Percentiles rank a stretch among this genome's conserved stretches.
phyloP scores from a whole-genome alignment of 768 basidiomycete species.

The Hortiboletus campestris region DNA sequence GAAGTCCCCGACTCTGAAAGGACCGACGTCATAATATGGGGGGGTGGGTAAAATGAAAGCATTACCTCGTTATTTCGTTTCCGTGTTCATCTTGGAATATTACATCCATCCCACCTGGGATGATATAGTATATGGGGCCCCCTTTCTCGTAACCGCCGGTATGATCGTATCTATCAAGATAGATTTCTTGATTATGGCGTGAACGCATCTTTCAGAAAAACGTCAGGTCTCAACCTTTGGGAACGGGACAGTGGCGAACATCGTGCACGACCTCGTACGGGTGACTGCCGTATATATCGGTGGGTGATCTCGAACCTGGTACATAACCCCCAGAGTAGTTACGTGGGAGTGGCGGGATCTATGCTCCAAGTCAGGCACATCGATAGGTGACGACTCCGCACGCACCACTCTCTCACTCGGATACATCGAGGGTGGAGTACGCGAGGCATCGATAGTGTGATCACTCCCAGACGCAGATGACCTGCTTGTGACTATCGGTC shows the following conservation, averaged over 20 bases:
- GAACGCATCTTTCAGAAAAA: slow-evolving; percentile 22
- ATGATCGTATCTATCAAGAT: slow-evolving; percentile 23
- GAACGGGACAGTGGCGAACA: slow-evolving; percentile 1
- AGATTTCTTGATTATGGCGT: slow-evolving; percentile 22
- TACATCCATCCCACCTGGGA: slow-evolving; percentile 62
- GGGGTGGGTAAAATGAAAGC: not conserved
- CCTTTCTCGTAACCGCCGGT: slow-evolving; percentile 19
- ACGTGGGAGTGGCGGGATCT: slow-evolving; percentile 33
- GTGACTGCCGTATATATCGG: slow-evolving; percentile 29
- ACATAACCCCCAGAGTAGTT: slow-evolving; percentile 16
- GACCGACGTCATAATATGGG: not conserved
- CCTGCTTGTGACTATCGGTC: slow-evolving; percentile 19
- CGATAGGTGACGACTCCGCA: not conserved
- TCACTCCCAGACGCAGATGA: slow-evolving; percentile 28
- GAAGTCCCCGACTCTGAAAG: slow-evolving; percentile 53
- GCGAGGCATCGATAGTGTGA: slow-evolving; percentile 30
- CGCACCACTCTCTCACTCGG: slow-evolving; percentile 29
- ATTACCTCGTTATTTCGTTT: slow-evolving; percentile 60
- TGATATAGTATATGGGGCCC: slow-evolving; percentile 53
- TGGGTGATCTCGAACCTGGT: slow-evolving; percentile 24
- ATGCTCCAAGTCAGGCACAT: not conserved
- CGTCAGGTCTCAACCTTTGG: slow-evolving; percentile 5
- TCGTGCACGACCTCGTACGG: slow-evolving; percentile 19
- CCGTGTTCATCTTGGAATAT: slow-evolving; percentile 68
- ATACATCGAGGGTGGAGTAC: slow-evolving; percentile 19